Evolutionary conservation across 257 asterid genomes (phyloP), one percentile per base, ranked within the genome.

Genomic region (Verbena officinalis): DNA sequence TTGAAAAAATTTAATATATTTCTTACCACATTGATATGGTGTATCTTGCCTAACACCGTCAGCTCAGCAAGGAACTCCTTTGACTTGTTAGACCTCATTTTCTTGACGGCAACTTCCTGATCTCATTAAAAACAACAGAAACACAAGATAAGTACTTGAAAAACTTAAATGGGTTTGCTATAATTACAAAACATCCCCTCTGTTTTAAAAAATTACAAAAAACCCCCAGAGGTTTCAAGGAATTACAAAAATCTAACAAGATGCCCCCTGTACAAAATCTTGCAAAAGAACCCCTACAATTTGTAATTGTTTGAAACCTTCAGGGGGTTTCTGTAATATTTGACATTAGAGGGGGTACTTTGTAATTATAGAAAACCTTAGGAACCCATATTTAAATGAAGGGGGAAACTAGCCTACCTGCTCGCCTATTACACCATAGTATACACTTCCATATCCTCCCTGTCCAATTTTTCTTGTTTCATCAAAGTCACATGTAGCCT

Each of bases 401-500:
- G 48, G 48, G 69, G 40, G 39, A n/a, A 39, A 33, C 13, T n/a
- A 30, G 53, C 16, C 9, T 70, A 87, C 97, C 91, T 85, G 77
- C 65, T 80, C 85, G 51, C 75, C 85, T 0, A 84, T 54, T 36
- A 53, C 72, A 16, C 97, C 96, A 69, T 72, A 78, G 62, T 78
- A 90, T 5, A 90, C 96, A 70, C 86, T 83, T 68, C 96, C 97
- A 76, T 85, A 90, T 16, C 97, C 97, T 21, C 96, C 97, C 71
- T 63, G 80, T 16, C 97, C 97, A 14, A 90, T 82, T 75, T 78
- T 82, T 58, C 86, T 82, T 7, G 87, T 43, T 54, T 84, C 96
- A 33, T 90, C 89, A 44, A 85, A 90, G 68, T 86, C 54, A 5
- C 31, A 40, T 13, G 97, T 90, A 33, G 97, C 96, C 75, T 82